These are phyloP conservation scores for Neurospora sp. DNA, from an alignment of 495 filamentous ascomycete genomes.

Conservation along the genomic window DNA sequence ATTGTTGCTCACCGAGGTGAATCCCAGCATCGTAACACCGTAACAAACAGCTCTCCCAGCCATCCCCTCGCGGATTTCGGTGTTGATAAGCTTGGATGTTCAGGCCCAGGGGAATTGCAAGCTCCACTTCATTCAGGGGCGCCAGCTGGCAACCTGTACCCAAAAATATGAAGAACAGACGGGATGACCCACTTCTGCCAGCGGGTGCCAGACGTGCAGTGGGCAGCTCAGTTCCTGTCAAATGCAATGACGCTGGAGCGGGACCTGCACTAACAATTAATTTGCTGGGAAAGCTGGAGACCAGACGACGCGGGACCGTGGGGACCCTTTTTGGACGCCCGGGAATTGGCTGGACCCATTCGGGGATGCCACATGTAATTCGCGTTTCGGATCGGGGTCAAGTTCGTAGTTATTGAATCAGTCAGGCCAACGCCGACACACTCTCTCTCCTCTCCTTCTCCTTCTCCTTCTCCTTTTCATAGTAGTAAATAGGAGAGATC, in stretches of 20 bases:
- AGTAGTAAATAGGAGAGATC: too few relatives aligned
- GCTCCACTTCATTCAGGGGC: background rate
- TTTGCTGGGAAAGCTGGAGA: background rate
- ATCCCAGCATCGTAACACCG: background rate
- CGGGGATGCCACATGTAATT: background rate
- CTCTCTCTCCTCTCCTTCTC: background rate
- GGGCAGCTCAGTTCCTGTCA: too few relatives aligned
- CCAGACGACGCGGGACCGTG: background rate
- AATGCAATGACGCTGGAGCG: background rate
- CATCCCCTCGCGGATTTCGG: background rate
- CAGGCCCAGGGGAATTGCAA: background rate
- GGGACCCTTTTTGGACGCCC: background rate
- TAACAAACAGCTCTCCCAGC: background rate
- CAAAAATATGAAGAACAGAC: too few relatives aligned
- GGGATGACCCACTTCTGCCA: too few relatives aligned
- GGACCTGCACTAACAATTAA: background rate
- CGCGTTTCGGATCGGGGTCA: background rate
- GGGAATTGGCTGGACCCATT: background rate
- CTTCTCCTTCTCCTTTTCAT: background rate
- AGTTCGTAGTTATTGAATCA: background rate
- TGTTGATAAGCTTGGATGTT: background rate
- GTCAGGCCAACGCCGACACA: background rate
- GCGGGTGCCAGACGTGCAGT: too few relatives aligned
- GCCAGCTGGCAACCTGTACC: background rate
- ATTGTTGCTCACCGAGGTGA: background rate